Conservation (phyloP, 805 yeast genomes). For the Monosporozyma aerobia region DNA sequence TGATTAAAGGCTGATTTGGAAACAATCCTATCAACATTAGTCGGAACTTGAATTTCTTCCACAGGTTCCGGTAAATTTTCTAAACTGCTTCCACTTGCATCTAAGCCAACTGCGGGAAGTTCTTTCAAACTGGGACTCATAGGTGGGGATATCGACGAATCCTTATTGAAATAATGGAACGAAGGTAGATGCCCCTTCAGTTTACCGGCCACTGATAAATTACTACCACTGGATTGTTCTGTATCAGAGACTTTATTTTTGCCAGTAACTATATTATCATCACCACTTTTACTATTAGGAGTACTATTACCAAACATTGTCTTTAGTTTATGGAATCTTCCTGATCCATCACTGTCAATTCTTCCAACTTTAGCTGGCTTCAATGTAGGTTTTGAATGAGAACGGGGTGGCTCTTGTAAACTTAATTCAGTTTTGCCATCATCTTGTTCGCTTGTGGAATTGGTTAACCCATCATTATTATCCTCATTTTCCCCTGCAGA, state of each 20-base stretch:
- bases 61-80: conserved; percentile 1
- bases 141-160: neutral
- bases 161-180: conserved; percentile 1
- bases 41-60: conserved; percentile 2
- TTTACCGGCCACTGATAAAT: neutral
- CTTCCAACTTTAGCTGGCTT: neutral
- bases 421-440: neutral
- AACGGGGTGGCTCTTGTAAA: neutral
- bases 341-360: neutral
- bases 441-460: neutral
- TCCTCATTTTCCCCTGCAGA: neutral
- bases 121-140: neutral
- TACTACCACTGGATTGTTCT: neutral
- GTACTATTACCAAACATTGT: conserved; percentile 1
- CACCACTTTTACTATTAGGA: neutral
- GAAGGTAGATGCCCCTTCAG: conserved; percentile 3
- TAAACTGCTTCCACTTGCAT: neutral
- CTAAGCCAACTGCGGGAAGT: neutral
- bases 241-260: neutral
- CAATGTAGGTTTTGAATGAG: neutral
- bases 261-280: neutral
- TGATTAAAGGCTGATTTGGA: neutral
- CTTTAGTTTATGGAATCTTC: conserved; percentile 2
- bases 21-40: conserved; percentile 1
- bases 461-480: neutral